phyloP scores from a whole-genome alignment of 148 eudicot species.

The Fallopia convolvulus region DNA sequence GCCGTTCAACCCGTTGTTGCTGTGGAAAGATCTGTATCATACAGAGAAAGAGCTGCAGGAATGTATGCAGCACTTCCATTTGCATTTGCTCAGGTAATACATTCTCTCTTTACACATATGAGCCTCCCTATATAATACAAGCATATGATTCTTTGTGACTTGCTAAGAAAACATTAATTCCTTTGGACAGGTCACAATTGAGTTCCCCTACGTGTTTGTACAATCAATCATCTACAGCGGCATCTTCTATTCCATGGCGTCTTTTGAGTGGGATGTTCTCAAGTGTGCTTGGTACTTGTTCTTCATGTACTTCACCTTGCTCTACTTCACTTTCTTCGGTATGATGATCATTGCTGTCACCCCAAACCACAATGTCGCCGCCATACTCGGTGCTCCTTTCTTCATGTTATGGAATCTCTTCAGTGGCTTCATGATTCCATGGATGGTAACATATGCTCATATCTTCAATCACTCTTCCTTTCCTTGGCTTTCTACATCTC shows the following conservation, averaged over 20 bases:
- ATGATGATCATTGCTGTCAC: conserved; percentile 85
- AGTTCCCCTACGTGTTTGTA: conserved; percentile 75
- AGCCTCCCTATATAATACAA: not conserved
- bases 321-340: conserved; percentile 85
- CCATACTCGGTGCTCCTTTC: conserved; percentile 77
- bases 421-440: conserved; percentile 84
- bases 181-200: conserved; percentile 55
- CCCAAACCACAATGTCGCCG: conserved; percentile 82
- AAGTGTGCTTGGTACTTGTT: conserved; percentile 64
- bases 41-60: conserved; percentile 87
- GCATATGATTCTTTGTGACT: not conserved
- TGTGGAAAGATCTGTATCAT: conserved; percentile 74
- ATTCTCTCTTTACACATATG: not conserved
- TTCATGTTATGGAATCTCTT: conserved; percentile 95
- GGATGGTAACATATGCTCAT: conserved; percentile 38
- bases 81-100: conserved; percentile 71
- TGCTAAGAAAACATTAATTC: not conserved
- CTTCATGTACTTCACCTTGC: conserved; percentile 75
- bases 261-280: conserved; percentile 51
- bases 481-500: too few species aligned
- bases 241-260: conserved; percentile 77
- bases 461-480: not conserved
- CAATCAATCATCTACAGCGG: conserved; percentile 72
- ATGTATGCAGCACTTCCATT: conserved; percentile 88
- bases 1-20: conserved; percentile 85